A percentile compares a stretch with the other conserved stretches of the same genome.
These are phyloP conservation scores for Fusarium nygamai DNA, from an alignment of 2,329 filamentous ascomycete species.

Conservation along the genomic window DNA sequence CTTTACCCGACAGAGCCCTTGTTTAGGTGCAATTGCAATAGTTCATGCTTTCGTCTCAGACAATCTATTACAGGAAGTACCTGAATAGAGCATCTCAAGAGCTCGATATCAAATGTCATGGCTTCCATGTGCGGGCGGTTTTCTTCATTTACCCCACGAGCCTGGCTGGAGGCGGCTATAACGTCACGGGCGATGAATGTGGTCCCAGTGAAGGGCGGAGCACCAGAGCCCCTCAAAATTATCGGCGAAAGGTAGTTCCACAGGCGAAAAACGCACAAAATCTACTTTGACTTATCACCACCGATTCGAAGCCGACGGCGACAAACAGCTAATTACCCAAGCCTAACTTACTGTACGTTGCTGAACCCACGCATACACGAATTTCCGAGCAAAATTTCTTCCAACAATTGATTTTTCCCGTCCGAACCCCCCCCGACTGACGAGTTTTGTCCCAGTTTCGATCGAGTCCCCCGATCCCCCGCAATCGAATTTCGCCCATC, in stretches of 20 bases:
- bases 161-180: slow-evolving; percentile 11
- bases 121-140: slow-evolving; percentile 3
- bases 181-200: slow-evolving; percentile 34
- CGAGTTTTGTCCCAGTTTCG: slow-evolving; percentile 43
- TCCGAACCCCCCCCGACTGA: slow-evolving; percentile 41
- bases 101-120: neutral
- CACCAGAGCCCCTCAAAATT: slow-evolving; percentile 28
- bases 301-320: slow-evolving; percentile 48
- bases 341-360: slow-evolving; percentile 49
- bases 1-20: neutral
- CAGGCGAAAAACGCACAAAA: slow-evolving; percentile 58
- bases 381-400: slow-evolving; percentile 11
- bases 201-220: slow-evolving; percentile 31
- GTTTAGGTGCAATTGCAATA: neutral
- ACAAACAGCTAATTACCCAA: slow-evolving; percentile 50
- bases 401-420: slow-evolving; percentile 33
- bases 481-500: slow-evolving; percentile 49
- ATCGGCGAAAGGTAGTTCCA: slow-evolving; percentile 53
- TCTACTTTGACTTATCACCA: slow-evolving; percentile 51
- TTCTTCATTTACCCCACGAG: slow-evolving; percentile 36
- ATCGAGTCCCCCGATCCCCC: slow-evolving; percentile 45
- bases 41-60: neutral
- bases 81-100: neutral
- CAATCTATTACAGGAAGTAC: too few species aligned
- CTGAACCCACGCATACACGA: slow-evolving; percentile 30